Conservation (phyloP, 2,329 filamentous ascomycete genomes). For the Penicillium janthinellum region DNA sequence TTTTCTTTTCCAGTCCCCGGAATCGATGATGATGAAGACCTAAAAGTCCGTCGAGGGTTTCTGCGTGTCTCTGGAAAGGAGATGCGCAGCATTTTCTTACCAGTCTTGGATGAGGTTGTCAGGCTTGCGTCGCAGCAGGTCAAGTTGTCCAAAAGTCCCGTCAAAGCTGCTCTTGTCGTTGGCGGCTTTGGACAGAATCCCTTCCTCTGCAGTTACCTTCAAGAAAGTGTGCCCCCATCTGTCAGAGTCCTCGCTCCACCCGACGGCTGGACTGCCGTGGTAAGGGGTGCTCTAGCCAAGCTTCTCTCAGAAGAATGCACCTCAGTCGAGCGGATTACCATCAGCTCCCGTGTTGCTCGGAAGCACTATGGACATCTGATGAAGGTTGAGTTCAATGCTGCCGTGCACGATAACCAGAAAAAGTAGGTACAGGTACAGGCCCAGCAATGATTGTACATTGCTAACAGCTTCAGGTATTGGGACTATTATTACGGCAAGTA, state of each 20-base stretch:
- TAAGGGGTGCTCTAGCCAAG: neutral
- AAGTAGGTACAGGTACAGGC: too few relatives aligned
- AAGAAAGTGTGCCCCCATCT: neutral
- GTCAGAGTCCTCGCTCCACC: neutral
- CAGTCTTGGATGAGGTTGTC: too few relatives aligned
- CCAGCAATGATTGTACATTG: too few relatives aligned
- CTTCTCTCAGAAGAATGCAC: neutral
- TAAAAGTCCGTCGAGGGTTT: neutral
- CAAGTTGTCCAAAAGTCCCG: neutral
- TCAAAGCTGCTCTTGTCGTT: neutral
- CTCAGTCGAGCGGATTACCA: too few relatives aligned
- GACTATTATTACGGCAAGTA: too few relatives aligned
- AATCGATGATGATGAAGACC: neutral
- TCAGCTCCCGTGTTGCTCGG: neutral
- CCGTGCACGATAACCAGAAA: too few relatives aligned
- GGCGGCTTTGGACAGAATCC: neutral
- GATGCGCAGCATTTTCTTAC: neutral
- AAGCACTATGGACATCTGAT: neutral
- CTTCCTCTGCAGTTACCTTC: neutral
- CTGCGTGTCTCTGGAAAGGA: neutral
- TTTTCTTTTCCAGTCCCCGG: neutral
- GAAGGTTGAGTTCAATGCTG: too few relatives aligned
- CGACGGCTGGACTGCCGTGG: neutral
- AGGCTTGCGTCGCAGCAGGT: neutral
- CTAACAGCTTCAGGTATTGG: too few relatives aligned